Evolutionary conservation across 2,329 filamentous ascomycete species (phyloP).

Genomic region (Fusarium buxicola): DNA sequence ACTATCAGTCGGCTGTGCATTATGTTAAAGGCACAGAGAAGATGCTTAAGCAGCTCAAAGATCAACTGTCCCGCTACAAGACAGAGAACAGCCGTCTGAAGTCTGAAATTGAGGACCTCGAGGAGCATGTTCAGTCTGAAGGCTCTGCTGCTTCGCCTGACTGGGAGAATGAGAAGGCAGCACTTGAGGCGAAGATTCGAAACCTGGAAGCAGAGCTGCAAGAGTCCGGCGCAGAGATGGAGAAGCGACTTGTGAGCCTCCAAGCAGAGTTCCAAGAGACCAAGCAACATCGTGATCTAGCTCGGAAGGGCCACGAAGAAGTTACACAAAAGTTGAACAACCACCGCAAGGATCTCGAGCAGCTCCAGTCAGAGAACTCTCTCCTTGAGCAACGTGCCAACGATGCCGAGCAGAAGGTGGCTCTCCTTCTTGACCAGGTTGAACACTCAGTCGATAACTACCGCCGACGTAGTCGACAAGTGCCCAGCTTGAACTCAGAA

Average conservation of each 20-base stretch:
- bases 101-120: constrained; percentile 78
- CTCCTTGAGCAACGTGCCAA: constrained; percentile 84
- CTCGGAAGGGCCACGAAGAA: constrained; percentile 67
- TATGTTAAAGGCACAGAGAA: constrained; percentile 99
- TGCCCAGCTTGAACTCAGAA: constrained; percentile 64
- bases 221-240: constrained; percentile 73
- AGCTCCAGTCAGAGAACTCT: constrained; percentile 84
- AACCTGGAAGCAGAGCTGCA: constrained; percentile 76
- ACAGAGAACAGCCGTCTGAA: constrained; percentile 85
- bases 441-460: constrained; percentile 95
- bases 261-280: constrained; percentile 75
- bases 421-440: constrained; percentile 92
- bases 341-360: constrained; percentile 77
- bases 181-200: constrained; percentile 76
- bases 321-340: constrained; percentile 67
- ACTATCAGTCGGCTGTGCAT: constrained; percentile 97
- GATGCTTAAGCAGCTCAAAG: constrained; percentile 98
- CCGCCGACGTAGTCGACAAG: constrained; percentile 77
- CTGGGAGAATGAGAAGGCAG: constrained; percentile 80
- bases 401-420: constrained; percentile 94
- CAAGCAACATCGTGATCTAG: constrained; percentile 75
- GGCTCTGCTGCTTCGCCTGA: constrained; percentile 61
- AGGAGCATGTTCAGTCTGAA: constrained; percentile 61
- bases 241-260: constrained; percentile 76
- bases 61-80: constrained; percentile 95